phyloP scores from a whole-genome alignment of 1,284 basidiomycete genomes.

The Apiotrichum porosum region DNA sequence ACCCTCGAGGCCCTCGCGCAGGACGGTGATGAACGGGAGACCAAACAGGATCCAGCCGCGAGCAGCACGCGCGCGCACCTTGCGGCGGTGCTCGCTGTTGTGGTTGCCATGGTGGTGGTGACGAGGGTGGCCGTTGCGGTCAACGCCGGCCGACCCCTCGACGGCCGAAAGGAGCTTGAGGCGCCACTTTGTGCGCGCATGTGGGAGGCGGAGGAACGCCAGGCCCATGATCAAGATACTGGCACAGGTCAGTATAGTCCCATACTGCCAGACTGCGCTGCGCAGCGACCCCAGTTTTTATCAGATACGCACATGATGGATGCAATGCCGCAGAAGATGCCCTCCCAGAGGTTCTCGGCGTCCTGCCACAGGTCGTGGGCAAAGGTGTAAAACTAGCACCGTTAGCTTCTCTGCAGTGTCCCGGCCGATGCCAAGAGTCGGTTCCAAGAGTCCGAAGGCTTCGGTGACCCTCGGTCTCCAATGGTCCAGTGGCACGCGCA shows the following conservation, averaged over 20 bases:
- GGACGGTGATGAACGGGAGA: constrained; percentile 76
- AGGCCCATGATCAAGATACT: constrained; percentile 58
- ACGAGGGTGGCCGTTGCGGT: constrained; percentile 9
- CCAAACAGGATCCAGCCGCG: constrained; percentile 61
- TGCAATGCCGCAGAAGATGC: constrained; percentile 71
- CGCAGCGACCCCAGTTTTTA: not conserved
- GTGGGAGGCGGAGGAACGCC: constrained; percentile 68
- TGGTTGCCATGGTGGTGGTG: not conserved
- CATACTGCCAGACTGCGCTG: too few species aligned
- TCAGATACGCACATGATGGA: constrained; percentile 28
- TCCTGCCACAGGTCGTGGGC: constrained; percentile 54
- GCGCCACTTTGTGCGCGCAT: constrained; percentile 79
- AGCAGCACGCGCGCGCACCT: constrained; percentile 14
- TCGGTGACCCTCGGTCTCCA: too few species aligned
- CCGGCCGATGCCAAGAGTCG: too few species aligned
- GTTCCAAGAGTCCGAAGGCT: too few species aligned
- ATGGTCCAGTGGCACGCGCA: too few species aligned
- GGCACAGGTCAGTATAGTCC: too few species aligned
- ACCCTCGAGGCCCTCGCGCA: constrained; percentile 85
- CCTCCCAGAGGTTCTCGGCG: constrained; percentile 62
- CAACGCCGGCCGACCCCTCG: constrained; percentile 44
- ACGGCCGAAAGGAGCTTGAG: constrained; percentile 74
- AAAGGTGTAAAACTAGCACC: constrained; percentile 51
- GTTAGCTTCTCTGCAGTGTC: too few species aligned
- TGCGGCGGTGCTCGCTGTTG: constrained; percentile 8